Percentiles rank a stretch among this genome's conserved stretches.
Evolutionary conservation across 1,139 yeast genomes (phyloP).

Genomic region (Taphrina communis): DNA sequence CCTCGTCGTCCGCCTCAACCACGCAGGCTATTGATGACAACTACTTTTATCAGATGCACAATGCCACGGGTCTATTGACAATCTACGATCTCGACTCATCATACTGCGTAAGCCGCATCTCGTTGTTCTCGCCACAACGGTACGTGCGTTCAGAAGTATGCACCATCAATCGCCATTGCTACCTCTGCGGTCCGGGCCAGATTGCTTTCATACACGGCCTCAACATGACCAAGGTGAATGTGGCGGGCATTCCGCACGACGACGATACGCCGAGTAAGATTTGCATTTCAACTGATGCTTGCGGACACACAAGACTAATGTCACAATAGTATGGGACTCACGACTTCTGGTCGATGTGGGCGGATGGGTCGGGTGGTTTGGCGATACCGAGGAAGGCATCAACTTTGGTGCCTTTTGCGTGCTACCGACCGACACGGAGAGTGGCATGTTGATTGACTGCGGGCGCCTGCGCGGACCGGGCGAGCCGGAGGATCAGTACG

Average conservation of each 20-base stretch:
- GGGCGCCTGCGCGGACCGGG: constrained; percentile 30
- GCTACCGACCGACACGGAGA: constrained; percentile 6
- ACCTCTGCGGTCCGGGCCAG: constrained; percentile 19
- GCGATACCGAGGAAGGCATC: constrained; percentile 23
- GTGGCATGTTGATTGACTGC: constrained; percentile 12
- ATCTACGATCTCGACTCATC: constrained; percentile 19
- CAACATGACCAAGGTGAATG: constrained; percentile 17
- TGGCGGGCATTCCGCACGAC: constrained; percentile 11
- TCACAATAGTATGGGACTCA: constrained; percentile 17
- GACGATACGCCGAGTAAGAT: constrained; percentile 20
- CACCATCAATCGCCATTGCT: constrained; percentile 24
- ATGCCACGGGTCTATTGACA: constrained; percentile 9
- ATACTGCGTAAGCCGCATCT: constrained; percentile 16
- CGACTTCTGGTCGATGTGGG: constrained; percentile 23
- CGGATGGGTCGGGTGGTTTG: constrained; percentile 28
- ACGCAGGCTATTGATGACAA: constrained; percentile 16
- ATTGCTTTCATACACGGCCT: constrained; percentile 10
- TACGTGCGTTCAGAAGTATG: constrained; percentile 3
- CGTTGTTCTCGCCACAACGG: constrained; percentile 8
- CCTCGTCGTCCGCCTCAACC: not conserved
- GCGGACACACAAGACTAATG: no score
- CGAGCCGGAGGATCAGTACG: constrained; percentile 33
- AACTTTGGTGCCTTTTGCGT: constrained; percentile 23
- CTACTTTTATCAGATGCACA: constrained; percentile 21
- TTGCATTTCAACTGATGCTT: no score